A percentile compares a stretch with the other conserved stretches of the same genome.
phyloP scores from a whole-genome alignment of 1,284 basidiomycete species.

The Meira miltonrushii region DNA sequence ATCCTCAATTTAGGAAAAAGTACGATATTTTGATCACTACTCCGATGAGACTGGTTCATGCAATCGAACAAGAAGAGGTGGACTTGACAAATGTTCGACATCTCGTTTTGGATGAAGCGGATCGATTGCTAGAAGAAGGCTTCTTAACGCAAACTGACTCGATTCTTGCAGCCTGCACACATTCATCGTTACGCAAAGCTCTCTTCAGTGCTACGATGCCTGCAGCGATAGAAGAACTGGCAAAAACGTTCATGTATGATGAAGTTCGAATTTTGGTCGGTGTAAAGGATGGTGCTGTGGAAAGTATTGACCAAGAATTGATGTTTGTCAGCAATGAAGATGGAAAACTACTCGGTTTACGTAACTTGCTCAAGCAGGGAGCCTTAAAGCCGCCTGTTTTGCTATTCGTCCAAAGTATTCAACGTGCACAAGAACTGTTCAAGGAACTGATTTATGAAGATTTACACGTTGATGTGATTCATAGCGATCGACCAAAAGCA shows the following conservation, averaged over 20 bases:
- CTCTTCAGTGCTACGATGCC: constrained; percentile 93
- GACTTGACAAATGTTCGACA: constrained; percentile 36
- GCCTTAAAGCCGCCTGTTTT: constrained; percentile 81
- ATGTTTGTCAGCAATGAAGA: constrained; percentile 87
- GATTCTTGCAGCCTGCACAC: constrained; percentile 74
- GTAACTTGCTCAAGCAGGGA: constrained; percentile 69
- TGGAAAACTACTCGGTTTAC: constrained; percentile 80
- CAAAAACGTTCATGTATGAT: constrained; percentile 68
- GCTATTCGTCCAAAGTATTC: constrained; percentile 87
- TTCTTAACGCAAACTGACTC: constrained; percentile 86
- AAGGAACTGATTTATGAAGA: constrained; percentile 79
- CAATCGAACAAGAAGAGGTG: constrained; percentile 40
- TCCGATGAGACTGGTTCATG: constrained; percentile 46
- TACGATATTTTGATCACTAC: constrained; percentile 48
- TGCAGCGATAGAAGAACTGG: constrained; percentile 77
- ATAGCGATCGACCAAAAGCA: constrained; percentile 78
- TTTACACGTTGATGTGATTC: constrained; percentile 83
- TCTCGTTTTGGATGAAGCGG: constrained; percentile 24
- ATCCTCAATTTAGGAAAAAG: constrained; percentile 22
- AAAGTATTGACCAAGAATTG: constrained; percentile 75
- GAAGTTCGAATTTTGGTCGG: constrained; percentile 45
- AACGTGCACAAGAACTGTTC: constrained; percentile 80
- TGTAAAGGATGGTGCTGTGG: constrained; percentile 70
- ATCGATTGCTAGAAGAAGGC: constrained; percentile 70
- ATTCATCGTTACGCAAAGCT: constrained; percentile 71